Conservation (phyloP, 2,329 filamentous ascomycete genomes). For the Fonsecaea monophora region DNA sequence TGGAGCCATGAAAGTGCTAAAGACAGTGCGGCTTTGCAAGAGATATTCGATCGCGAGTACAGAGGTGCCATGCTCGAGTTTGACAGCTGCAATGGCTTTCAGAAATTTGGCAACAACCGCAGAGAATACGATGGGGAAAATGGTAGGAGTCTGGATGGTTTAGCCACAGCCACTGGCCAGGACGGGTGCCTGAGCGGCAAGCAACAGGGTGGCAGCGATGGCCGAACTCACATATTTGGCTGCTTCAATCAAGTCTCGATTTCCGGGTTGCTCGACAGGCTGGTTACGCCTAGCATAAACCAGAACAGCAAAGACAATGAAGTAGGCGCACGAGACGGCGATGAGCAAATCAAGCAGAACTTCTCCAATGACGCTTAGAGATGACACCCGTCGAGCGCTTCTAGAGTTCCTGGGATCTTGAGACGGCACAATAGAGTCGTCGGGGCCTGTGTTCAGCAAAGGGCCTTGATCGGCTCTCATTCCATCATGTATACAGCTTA, state of each 20-base stretch:
- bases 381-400: conserved; percentile 8
- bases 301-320: conserved; percentile 16
- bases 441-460: neutral
- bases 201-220: neutral
- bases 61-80: conserved; percentile 14
- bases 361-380: neutral
- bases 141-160: conserved; percentile 17
- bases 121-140: conserved; percentile 28
- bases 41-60: conserved; percentile 19
- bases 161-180: neutral
- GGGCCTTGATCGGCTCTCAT: neutral
- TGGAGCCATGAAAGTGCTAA: conserved; percentile 13
- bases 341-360: conserved; percentile 7
- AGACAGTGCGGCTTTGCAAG: conserved; percentile 11
- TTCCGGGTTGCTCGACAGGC: conserved; percentile 9
- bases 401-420: conserved; percentile 1
- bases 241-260: conserved; percentile 10
- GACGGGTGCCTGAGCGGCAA: neutral
- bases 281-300: conserved; percentile 15
- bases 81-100: conserved; percentile 9
- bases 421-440: neutral
- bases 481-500: neutral
- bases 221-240: conserved; percentile 18
- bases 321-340: conserved; percentile 8
- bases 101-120: conserved; percentile 20